Evolutionary conservation across 1,284 basidiomycete genomes (phyloP).

Genomic region (Anthracocystis walkeri): DNA sequence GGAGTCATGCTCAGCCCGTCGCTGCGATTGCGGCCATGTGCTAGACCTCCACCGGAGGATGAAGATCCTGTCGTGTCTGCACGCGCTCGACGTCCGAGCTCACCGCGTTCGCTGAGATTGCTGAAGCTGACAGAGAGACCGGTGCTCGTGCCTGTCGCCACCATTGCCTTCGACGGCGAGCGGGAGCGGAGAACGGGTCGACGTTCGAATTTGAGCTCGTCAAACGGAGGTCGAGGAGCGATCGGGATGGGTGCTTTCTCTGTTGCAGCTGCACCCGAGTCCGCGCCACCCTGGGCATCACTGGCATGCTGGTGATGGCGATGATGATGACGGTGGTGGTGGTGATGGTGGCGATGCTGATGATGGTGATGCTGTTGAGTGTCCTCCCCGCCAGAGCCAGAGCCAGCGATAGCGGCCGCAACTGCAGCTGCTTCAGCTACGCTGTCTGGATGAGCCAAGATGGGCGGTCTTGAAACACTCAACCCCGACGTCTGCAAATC

Average conservation of each 20-base stretch:
- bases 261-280: neutral
- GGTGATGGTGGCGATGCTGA: constrained; percentile 26
- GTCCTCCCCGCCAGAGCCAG: constrained; percentile 7
- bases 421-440: constrained; percentile 26
- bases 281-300: neutral
- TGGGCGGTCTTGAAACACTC: constrained; percentile 23
- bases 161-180: constrained; percentile 42
- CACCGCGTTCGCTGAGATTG: constrained; percentile 36
- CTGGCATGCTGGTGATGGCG: constrained; percentile 27
- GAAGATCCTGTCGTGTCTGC: constrained; percentile 36
- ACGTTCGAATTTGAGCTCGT: constrained; percentile 58
- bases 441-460: constrained; percentile 27
- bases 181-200: constrained; percentile 57
- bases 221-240: constrained; percentile 11
- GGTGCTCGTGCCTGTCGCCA: constrained; percentile 10
- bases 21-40: constrained; percentile 8
- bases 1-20: constrained; percentile 45
- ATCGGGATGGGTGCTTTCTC: constrained; percentile 21
- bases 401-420: constrained; percentile 24
- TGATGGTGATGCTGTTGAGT: constrained; percentile 29
- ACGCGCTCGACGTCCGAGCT: constrained; percentile 22
- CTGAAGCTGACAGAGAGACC: constrained; percentile 48
- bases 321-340: constrained; percentile 23
- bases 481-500: constrained; percentile 14
- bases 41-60: constrained; percentile 14